A percentile compares a stretch with the other conserved stretches of the same genome.
Conservation (phyloP, 2,329 filamentous ascomycete genomes). For the Monilinia aucupariae region DNA sequence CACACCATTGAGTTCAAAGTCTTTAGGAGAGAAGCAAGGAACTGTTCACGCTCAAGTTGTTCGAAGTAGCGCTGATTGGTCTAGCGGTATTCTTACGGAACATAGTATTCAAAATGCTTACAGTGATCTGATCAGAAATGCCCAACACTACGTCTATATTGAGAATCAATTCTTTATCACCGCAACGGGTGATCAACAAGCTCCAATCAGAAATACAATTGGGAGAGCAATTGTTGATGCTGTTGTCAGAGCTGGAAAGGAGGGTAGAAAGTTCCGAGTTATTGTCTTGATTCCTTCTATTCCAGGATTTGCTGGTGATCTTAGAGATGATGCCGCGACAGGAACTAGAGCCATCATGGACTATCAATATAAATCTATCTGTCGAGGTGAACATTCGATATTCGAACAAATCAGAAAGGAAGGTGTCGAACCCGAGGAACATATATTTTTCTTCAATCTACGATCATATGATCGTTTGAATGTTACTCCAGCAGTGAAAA, state of each 20-base stretch:
- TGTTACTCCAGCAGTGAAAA: constrained; percentile 65
- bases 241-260: constrained; percentile 72
- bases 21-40: constrained; percentile 55
- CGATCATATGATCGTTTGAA: constrained; percentile 90
- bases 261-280: constrained; percentile 80
- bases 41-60: constrained; percentile 78
- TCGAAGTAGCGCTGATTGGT: constrained; percentile 91
- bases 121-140: constrained; percentile 75
- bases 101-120: constrained; percentile 87
- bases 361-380: constrained; percentile 96
- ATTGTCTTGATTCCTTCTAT: constrained; percentile 88
- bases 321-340: constrained; percentile 73
- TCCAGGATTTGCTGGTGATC: constrained; percentile 88
- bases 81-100: constrained; percentile 78
- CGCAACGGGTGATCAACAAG: constrained; percentile 81
- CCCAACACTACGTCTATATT: constrained; percentile 91
- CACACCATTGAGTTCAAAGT: constrained; percentile 62
- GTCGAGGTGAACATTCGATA: constrained; percentile 85
- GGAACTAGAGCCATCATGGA: constrained; percentile 94
- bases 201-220: constrained; percentile 80
- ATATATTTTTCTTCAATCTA: constrained; percentile 93
- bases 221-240: constrained; percentile 88
- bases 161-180: constrained; percentile 99
- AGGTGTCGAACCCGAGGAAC: constrained; percentile 69
- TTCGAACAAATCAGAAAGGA: constrained; percentile 69